Evolutionary conservation across 2,329 filamentous ascomycete genomes (phyloP).

Genomic region (Triangularia setosa): DNA sequence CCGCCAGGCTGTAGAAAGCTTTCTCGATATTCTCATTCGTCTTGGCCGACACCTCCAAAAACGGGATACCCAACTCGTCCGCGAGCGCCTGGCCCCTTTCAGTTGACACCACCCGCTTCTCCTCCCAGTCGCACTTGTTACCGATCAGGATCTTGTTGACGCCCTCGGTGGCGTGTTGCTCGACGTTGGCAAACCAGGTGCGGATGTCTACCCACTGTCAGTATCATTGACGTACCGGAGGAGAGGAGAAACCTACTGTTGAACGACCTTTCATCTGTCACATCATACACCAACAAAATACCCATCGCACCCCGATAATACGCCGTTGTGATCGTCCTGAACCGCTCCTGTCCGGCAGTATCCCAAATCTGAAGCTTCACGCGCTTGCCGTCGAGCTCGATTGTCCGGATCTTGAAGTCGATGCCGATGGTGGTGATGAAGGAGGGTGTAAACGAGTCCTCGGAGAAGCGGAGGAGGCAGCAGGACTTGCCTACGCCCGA

Average conservation of each 20-base stretch:
- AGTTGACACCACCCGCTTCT: conserved; percentile 91
- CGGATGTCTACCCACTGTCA: conserved; percentile 70
- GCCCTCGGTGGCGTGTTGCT: conserved; percentile 95
- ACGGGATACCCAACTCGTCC: conserved; percentile 93
- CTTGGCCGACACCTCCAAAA: conserved; percentile 98
- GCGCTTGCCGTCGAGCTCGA: conserved; percentile 96
- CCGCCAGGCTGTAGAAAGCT: conserved; percentile 91
- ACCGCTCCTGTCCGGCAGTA: conserved; percentile 95
- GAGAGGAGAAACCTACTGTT: conserved; percentile 63
- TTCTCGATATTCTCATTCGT: conserved; percentile 99
- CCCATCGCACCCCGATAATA: conserved; percentile 99
- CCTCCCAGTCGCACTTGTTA: conserved; percentile 99
- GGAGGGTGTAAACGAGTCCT: conserved; percentile 94
- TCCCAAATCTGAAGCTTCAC: conserved; percentile 99
- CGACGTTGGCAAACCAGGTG: conserved; percentile 99
- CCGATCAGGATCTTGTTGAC: conserved; percentile 99
- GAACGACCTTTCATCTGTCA: conserved; percentile 93
- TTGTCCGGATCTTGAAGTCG: conserved; percentile 99
- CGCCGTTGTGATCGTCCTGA: conserved; percentile 96
- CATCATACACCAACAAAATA: conserved; percentile 95
- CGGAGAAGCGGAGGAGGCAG: conserved; percentile 93
- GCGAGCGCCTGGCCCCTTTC: conserved; percentile 91
- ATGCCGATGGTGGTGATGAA: conserved; percentile 99
- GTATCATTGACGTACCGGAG: background rate
- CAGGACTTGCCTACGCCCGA: conserved; percentile 96